These are phyloP conservation scores for Termitomyces sp. DNA, from an alignment of 768 basidiomycete species.

Conservation along the genomic window DNA sequence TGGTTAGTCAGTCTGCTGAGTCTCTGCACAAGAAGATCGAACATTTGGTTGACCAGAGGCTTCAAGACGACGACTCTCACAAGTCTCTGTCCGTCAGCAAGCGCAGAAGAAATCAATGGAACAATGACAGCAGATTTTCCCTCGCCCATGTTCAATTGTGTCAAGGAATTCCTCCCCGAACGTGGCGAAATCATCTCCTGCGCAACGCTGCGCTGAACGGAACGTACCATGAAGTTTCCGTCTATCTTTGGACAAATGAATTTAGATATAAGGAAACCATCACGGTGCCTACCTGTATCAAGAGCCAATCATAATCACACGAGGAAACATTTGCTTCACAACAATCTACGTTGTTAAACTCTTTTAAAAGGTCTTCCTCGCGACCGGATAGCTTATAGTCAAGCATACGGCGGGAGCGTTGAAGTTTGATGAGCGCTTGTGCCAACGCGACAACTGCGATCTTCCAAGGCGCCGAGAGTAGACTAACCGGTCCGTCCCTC, in stretches of 20 bases:
- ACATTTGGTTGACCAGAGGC: conserved; percentile 40
- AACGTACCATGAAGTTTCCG: conserved; percentile 29
- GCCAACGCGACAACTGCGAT: conserved; percentile 22
- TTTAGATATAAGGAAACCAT: background rate
- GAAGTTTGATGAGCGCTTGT: conserved; percentile 23
- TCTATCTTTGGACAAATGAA: background rate
- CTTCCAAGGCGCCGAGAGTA: conserved; percentile 22
- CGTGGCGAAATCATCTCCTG: conserved; percentile 40
- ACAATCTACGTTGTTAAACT: conserved; percentile 16
- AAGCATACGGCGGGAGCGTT: conserved; percentile 9
- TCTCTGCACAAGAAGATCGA: conserved; percentile 37
- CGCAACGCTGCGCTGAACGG: conserved; percentile 35
- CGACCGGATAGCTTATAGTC: conserved; percentile 10
- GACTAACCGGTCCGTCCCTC: conserved; percentile 11
- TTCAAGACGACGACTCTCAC: conserved; percentile 48
- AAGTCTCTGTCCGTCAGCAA: conserved; percentile 39
- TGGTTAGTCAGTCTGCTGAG: conserved; percentile 40
- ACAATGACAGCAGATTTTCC: conserved; percentile 51
- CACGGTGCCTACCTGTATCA: conserved; percentile 31
- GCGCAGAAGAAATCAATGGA: conserved; percentile 31
- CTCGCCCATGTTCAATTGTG: conserved; percentile 57
- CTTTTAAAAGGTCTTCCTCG: conserved; percentile 25
- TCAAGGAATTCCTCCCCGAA: conserved; percentile 26
- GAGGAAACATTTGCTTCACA: conserved; percentile 7
- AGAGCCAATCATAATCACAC: conserved; percentile 33